phyloP scores from a whole-genome alignment of 768 basidiomycete genomes.

The Tricholoma matsutake region DNA sequence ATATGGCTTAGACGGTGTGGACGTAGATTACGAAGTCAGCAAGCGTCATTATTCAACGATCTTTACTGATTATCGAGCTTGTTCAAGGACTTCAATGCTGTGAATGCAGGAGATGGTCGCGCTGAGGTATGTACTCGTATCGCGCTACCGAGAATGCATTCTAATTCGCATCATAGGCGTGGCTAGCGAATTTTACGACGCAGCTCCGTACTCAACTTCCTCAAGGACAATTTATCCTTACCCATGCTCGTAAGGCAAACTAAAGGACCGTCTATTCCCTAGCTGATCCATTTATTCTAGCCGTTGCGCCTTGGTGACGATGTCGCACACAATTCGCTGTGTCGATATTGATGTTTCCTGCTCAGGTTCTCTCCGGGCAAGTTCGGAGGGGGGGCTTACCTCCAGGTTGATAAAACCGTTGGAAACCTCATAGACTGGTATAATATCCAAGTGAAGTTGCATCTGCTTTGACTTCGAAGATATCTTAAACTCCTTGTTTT shows the following conservation, averaged over 20 bases:
- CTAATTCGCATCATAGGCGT: slow-evolving; percentile 26
- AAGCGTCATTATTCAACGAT: neutral
- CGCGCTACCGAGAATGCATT: neutral
- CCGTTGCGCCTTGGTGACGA: slow-evolving; percentile 44
- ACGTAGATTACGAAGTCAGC: slow-evolving; percentile 53
- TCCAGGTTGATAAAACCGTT: slow-evolving; percentile 46
- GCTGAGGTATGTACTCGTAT: slow-evolving; percentile 39
- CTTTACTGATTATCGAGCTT: neutral
- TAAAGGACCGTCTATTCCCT: neutral
- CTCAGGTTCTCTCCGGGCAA: slow-evolving; percentile 38
- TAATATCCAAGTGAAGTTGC: slow-evolving; percentile 41
- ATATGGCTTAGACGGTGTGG: slow-evolving; percentile 52
- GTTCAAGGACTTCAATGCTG: slow-evolving; percentile 46
- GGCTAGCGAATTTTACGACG: slow-evolving; percentile 50
- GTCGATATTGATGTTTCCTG: neutral
- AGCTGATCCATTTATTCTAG: slow-evolving; percentile 17
- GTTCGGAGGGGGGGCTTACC: slow-evolving; percentile 49
- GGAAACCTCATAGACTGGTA: slow-evolving; percentile 64
- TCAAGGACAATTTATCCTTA: slow-evolving; percentile 44
- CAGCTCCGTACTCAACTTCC: slow-evolving; percentile 46
- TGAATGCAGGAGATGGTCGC: slow-evolving; percentile 37
- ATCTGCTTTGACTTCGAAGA: neutral
- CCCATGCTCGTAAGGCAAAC: slow-evolving; percentile 47
- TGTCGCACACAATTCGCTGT: neutral
- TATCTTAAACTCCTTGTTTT: neutral